A percentile compares a stretch with the other conserved stretches of the same genome.
Evolutionary conservation across 225 moss, liverwort and hornwort species (phyloP).

Genomic region (Straminergon stramineum): DNA sequence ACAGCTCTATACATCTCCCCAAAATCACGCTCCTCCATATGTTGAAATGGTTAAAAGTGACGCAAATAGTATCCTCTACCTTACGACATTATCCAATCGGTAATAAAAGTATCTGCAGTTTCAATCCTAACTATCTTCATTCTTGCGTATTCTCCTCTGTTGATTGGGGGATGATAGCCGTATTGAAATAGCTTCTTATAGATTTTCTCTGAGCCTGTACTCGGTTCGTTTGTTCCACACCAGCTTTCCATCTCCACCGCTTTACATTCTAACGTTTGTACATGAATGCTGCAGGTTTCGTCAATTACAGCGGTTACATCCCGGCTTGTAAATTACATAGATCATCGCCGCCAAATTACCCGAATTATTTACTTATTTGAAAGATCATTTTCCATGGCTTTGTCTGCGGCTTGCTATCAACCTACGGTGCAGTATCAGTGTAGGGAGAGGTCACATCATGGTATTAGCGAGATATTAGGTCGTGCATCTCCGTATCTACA

Average conservation of each 20-base stretch:
- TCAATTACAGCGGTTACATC: not conserved
- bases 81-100: not conserved
- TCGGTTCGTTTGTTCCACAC: not conserved
- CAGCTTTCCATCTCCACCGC: not conserved
- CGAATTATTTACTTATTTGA: not conserved
- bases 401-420: constrained; percentile 17
- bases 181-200: not conserved
- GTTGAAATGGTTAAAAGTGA: not conserved
- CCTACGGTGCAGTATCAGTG: constrained; percentile 3
- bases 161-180: not conserved
- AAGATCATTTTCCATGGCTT: constrained; percentile 15
- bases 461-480: not conserved
- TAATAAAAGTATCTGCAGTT: not conserved
- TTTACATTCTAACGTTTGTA: not conserved
- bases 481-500: not conserved
- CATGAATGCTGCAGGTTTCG: not conserved
- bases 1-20: not conserved
- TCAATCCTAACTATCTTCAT: not conserved
- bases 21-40: not conserved
- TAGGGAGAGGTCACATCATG: constrained; percentile 1
- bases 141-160: not conserved
- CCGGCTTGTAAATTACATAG: not conserved
- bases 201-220: not conserved
- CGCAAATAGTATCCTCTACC: not conserved
- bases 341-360: not conserved